Base-by-base conservation (phyloP, 2,329 filamentous ascomycete species). In the Huntiella bhutanensis region DNA sequence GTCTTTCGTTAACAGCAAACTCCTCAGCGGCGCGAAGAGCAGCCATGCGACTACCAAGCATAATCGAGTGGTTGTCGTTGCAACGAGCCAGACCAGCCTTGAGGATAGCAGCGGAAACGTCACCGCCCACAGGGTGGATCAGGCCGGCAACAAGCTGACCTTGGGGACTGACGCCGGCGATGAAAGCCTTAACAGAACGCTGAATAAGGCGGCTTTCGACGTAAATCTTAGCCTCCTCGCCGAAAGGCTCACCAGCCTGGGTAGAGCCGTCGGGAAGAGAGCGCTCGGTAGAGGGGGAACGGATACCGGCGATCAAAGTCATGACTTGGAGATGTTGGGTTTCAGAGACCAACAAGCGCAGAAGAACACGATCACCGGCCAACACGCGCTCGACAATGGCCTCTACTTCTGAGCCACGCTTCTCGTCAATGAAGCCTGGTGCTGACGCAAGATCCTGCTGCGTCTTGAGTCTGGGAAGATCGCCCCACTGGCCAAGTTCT, bases 31-130 rank as follows among this genome's bases (percentile, higher is more conserved):
- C 75, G 52, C 91, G 77, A 48, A 96, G 75, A 49, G 73, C 62
- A 37, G 80, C 78, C 91, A 98, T 98, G 55, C 88, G 83, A 43
- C 75, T 67, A 39, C 91, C 91, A 8, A 98, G 73, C 65, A 95
- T 70, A 35, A 86, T 92, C 1, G 88, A 93, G 66, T 98, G 91
- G 63, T 91, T 87, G 62, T 98, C 91, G 53, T 87, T 86, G 67
- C 88, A 96, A 56, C 85, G 75, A 36, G 88, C 91, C 47, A 96
- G 70, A 55, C 91, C 91, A 45, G 86, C 83, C 55, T 88, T 77
- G 39, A 98, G 75, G 38, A 98, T 63, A 61, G 93, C 92, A 53
- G 83, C 84, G 52, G 87, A 85, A 60, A 98, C 93, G 62, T 86
- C 94, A 32, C 40, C 40, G 52, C 91, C 91, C 51, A 80, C 76